Base-by-base conservation (phyloP, 441 rosid species). In the Codiaeum variegatum region DNA sequence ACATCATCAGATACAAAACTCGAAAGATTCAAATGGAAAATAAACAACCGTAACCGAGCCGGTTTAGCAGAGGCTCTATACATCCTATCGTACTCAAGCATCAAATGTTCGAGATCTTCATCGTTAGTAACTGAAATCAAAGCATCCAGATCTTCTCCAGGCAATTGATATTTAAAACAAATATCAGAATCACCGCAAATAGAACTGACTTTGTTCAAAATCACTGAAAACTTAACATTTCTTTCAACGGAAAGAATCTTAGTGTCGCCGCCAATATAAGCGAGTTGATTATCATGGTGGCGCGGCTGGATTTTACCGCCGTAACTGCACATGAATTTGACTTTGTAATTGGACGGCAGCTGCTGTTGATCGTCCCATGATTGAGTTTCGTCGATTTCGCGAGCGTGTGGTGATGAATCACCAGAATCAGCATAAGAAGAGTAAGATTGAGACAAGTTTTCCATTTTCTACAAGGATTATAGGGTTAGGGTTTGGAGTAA, bases 271-370 rank as follows among this genome's bases (percentile, higher is more conserved):
- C 91, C 88, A 66, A 80, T 44, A 70, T 87, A 87, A 52, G 86
- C 78, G 54, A 89, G 88, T 13, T 78, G 85, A 69, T 87, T 81
- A 40, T 85, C 90, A 66, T 85, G 91, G 16, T 85, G 85, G 10
- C 89, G 77, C 54, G 90, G 91, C 65, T 82, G 90, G 73, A 89
- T 89, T 80, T 85, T 87, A 52, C 91, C 91, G 40, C 88, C 90
- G 10, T 87, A 84, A 72, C 91, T 89, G 79, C 91, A 89, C 84
- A 87, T 83, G 70, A 89, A 69, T 77, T 86, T 86, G 56, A 82
- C 88, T 80, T 79, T 84, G 75, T 77, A 81, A 63, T 38, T 59
- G 1, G 67, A 54, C 13, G 75, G 80, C 26, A 73, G 80, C 26
- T 73, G 82, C 71, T 85, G 88, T 23, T 38, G 42, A 7, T 51